Base-by-base conservation (phyloP, 169 alveolate genomes). In the Blepharisma undulans region DNA sequence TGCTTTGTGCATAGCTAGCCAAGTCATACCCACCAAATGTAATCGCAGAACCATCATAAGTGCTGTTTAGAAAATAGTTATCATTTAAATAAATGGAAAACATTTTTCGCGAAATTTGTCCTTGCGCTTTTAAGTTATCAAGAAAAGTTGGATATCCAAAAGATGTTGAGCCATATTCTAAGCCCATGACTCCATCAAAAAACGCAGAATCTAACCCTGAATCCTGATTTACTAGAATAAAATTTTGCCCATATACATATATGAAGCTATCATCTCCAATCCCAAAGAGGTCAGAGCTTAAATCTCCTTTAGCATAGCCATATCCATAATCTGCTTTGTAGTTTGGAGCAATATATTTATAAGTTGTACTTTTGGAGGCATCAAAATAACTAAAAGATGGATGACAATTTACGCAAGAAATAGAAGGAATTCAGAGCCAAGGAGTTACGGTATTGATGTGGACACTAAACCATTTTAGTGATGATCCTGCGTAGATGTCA, bases 401-500 rank as follows among this genome's bases (percentile, higher is more conserved):
- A 48, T 48, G 66, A 18, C 66, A 48, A 48, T 48, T 0, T 1
- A 48, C 7, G 66, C 91, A 86, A 7, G 61, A n/a, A 22, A 4
- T 66, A 27, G 76, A 30, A 25, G 91, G 60, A 6, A 86, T 36
- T 66, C 81, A 86, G 8, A 86, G 27, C 33, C 81, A 36, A 4
- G 89, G 60, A 48, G 78, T 14, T 3, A 71, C 85, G 25, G 91
- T 86, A 71, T 48, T 85, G 36, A 71, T 12, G 7, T 66, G 6
- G 7, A 86, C 74, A 27, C 71, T 32, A 5, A 86, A 66, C 48
- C 34, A n/a, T 66, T 86, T 1, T 1, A 85, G 84, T 0, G 85
- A 36, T 61, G 76, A 27, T 7, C 91, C 91, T 27, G 29, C 84
- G 8, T 27, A 86, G 30, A 86, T 72, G 8, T 60, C 84, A n/a